Base-by-base conservation (phyloP, 108 stramenopile species). In the Nitzschia sp. region DNA sequence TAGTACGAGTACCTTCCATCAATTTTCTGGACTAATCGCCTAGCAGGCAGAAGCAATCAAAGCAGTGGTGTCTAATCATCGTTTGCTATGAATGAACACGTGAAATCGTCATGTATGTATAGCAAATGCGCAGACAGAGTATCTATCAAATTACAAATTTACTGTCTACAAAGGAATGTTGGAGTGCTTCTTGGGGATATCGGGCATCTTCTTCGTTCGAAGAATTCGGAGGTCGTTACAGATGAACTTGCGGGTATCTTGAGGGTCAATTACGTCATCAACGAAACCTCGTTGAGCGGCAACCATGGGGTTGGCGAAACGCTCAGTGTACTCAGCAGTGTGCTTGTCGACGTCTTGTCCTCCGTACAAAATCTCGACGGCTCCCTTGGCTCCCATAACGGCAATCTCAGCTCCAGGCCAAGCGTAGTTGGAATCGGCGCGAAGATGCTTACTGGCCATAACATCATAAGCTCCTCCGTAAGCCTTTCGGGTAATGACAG, bases 401-500 rank as follows among this genome's bases (percentile, higher is more conserved):
- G 96, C 95, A 61, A 98, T 81, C 78, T 98, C 95, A 1, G 92
- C 96, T 15, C 92, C 87, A 6, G 98, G 98, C 97, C 97, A 99
- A 38, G 99, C 95, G 74, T 98, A 98, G 77, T 99, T 99, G 65
- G 80, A 85, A 88, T 99, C 99, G 0, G 90, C 96, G 21, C 93
- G 81, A 53, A 99, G 82, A 77, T 99, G 99, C 86, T 99, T 98
- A 57, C 94, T 96, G 44, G 92, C 73, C 98, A 99, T 99, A n/a
- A 92, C 99, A 79, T 99, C 98, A 74, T 99, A 99, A 10, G 99
- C 98, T 22, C 99, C 99, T 7, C 99, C 99, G 76, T 99, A 99
- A 10, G 98, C 98, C 79, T 98, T 99, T 53, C 99, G 86, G 7
- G 97, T 97, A 77, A 99, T 99, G 7, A 99, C 97, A 12, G 98